Base-by-base conservation (phyloP, 768 basidiomycete species). In the Mycena sanguinolenta region DNA sequence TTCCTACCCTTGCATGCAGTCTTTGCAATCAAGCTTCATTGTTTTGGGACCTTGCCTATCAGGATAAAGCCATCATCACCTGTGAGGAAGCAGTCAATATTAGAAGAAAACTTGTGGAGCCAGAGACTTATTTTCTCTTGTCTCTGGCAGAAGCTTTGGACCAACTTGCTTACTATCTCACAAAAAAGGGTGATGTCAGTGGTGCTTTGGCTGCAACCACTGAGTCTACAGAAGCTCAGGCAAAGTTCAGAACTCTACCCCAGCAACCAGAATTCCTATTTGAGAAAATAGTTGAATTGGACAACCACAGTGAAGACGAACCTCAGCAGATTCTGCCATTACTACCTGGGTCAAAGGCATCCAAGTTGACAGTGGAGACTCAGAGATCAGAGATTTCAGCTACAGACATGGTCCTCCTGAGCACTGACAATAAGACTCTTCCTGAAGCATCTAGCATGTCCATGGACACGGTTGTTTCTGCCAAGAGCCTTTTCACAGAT, bases 21-120 rank as follows among this genome's bases (percentile, higher is more conserved):
- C 58, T 67, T 7, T 50, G 30, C 19, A 53, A 54, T 54, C 36
- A 39, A 17, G 58, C 58, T 25, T 42, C 58, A 2, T 42, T 60
- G 1, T 27, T 61, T 3, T 28, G 38, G 27, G n/a, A n/a, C 1
- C 2, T 55, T 30, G 52, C 30, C 25, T 14, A 30, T 16, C n/a
- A 21, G n/a, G 66, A 53, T 9, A 59, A 60, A n/a, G 27, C 59
- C 30, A 32, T 55, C 7, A 4, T 21, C 2, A 46, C 58, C 58
- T 67, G 49, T 21, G 27, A 53, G 25, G 58, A 67, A 44, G 65
- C 65, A 0, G 36, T 53, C 36, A 13, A 8, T 27, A 52, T 67
- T 19, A 49, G 38, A 30, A 42, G 58, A 30, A 42, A 54, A 19
- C 55, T 39, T 27, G 46, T 16, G 4, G 58, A 52, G 1, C 19